A percentile compares a stretch with the other conserved stretches of the same genome.
Evolutionary conservation across 2,329 filamentous ascomycete species (phyloP).

Genomic region (Pseudomassariella vexata): DNA sequence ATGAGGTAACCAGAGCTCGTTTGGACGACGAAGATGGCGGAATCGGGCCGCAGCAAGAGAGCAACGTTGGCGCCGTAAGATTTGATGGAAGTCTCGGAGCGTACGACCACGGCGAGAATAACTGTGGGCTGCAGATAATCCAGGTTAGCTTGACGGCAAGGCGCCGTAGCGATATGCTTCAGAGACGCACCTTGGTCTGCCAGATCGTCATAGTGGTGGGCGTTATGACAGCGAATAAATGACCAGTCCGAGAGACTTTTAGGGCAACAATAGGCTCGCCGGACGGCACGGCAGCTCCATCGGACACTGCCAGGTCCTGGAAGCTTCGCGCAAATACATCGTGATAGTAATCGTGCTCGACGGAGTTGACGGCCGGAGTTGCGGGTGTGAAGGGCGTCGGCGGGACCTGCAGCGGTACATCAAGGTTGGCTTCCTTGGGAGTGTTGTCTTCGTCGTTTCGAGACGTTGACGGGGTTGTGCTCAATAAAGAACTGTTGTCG

Average conservation of each 20-base stretch:
- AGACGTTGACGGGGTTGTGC: conserved; percentile 15
- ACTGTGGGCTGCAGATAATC: conserved; percentile 65
- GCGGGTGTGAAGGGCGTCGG: conserved; percentile 45
- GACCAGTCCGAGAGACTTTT: conserved; percentile 71
- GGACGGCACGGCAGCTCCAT: conserved; percentile 36
- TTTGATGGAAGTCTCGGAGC: conserved; percentile 72
- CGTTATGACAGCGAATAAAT: conserved; percentile 83
- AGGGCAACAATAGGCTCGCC: conserved; percentile 66
- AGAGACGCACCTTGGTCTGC: conserved; percentile 75
- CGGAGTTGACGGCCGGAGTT: conserved; percentile 53
- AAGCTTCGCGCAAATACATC: conserved; percentile 22
- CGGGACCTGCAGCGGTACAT: conserved; percentile 22
- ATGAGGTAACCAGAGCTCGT: conserved; percentile 84
- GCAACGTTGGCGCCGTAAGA: conserved; percentile 82
- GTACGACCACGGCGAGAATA: conserved; percentile 76
- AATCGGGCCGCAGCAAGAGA: conserved; percentile 83
- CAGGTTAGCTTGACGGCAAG: conserved; percentile 16
- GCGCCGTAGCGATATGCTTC: conserved; percentile 12
- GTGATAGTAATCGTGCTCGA: conserved; percentile 46
- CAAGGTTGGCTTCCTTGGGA: conserved; percentile 23
- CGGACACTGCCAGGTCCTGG: conserved; percentile 20
- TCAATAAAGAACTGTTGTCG: conserved; percentile 25
- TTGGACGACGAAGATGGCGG: conserved; percentile 84
- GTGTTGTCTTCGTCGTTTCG: conserved; percentile 19
- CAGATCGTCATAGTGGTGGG: conserved; percentile 82